Evolutionary conservation across 495 filamentous ascomycete genomes (phyloP), one percentile per base, ranked within the genome.

Genomic region (Hyphodiscus hymeniophilus): DNA sequence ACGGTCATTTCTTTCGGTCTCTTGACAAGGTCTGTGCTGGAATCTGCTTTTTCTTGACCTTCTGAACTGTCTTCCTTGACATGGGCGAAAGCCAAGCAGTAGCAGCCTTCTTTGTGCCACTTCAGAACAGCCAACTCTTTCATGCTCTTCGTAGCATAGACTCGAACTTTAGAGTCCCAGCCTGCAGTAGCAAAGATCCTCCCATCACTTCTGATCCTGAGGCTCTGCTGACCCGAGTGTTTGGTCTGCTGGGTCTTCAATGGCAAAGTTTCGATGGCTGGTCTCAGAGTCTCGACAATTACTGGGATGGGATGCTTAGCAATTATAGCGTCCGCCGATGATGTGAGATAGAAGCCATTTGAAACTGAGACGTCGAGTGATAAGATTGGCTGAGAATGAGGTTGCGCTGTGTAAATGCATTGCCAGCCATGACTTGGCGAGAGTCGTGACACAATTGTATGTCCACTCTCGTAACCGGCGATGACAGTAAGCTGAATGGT

Each of bases 61-160:
- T 31, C 6, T 34, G 16, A 26, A 24, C 17, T 28, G 21, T 16
- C n/a, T 16, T 21, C 30, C 10, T 15, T 13, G 11, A 79, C 59
- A 12, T 68, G 64, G 1, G 85, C 82, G 71, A 96, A 95, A 16
- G 81, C 83, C 39, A 84, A 76, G n/a, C 85, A 76, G 67, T 94
- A 96, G 54, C 84, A 89, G 15, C 92, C 91, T 30, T 85, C 85
- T 51, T 81, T 79, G 63, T 96, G 91, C 92, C 94, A 97, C 66
- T 94, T 95, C 53, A 97, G 66, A 49, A 97, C 92, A 3, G 92
- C 92, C 2, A 98, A 58, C 65, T 97, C 91, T 56, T 81, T 84
- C 75, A 96, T 75, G 0, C 80, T 84, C 59, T 84, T 87, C 11
- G 75, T 62, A 1, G 83, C 84, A 61, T 96, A 98, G 7, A 97